Percentiles rank a stretch among this genome's conserved stretches.
phyloP scores from a whole-genome alignment of 805 yeast genomes.

The Cyberlindnera mississippiensis region DNA sequence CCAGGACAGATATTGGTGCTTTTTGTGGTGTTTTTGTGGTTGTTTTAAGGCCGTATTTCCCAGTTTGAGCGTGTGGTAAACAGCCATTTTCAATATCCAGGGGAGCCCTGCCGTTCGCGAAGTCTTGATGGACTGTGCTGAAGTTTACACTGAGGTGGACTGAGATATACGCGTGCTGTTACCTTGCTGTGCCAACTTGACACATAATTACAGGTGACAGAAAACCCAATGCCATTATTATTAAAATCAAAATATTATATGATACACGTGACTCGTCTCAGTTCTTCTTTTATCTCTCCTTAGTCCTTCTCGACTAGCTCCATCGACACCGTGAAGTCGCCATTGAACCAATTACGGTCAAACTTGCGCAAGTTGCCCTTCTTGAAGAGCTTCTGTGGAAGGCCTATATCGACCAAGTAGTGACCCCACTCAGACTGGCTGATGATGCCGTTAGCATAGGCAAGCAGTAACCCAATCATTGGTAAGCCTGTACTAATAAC shows the following conservation, averaged over 20 bases:
- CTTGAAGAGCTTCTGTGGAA: conserved; percentile 54
- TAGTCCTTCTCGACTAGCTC: conserved; percentile 9
- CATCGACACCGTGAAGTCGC: conserved; percentile 19
- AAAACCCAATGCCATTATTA: too few relatives aligned
- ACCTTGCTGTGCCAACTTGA: not conserved
- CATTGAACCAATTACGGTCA: conserved; percentile 32
- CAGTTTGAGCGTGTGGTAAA: not conserved
- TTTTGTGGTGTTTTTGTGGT: too few relatives aligned
- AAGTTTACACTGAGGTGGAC: not conserved
- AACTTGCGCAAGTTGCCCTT: conserved; percentile 44
- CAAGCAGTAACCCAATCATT: conserved; percentile 54
- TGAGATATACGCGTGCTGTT: conserved; percentile 1
- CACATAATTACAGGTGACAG: too few relatives aligned
- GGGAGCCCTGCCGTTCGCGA: too few relatives aligned
- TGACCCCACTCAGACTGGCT: conserved; percentile 49
- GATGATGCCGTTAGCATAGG: conserved; percentile 52
- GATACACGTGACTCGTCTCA: not conserved
- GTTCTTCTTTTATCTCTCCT: not conserved
- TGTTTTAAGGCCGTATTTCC: too few relatives aligned
- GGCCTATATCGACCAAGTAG: conserved; percentile 65
- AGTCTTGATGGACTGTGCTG: not conserved
- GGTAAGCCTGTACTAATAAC: conserved; percentile 75
- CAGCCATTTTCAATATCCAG: not conserved
- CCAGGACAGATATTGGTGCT: too few relatives aligned
- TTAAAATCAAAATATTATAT: too few relatives aligned